Evolutionary conservation across 345 rosid genomes (phyloP).

Genomic region (Brassica rapa): DNA sequence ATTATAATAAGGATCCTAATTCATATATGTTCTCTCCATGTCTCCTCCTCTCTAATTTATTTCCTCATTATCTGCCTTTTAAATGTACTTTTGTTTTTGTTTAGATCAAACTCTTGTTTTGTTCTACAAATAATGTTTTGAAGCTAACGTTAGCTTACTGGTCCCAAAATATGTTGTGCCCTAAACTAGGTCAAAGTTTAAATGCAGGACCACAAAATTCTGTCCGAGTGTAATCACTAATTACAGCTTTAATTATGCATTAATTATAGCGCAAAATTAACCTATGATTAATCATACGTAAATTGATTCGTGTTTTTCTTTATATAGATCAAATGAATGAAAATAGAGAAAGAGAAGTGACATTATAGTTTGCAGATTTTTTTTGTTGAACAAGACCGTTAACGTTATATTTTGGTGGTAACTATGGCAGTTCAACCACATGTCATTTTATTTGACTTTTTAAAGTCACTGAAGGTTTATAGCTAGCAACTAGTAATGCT

Average conservation of each 20-base stretch:
- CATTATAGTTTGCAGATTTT: neutral
- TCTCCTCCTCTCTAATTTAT: constrained; percentile 13
- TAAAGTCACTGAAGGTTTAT: neutral
- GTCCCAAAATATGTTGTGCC: constrained; percentile 38
- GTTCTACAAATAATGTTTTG: constrained; percentile 12
- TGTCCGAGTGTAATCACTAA: constrained; percentile 25
- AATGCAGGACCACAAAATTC: constrained; percentile 39
- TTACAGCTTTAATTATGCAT: constrained; percentile 37
- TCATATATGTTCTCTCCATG: constrained; percentile 29
- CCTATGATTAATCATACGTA: constrained; percentile 24
- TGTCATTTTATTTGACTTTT: neutral
- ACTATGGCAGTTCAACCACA: neutral
- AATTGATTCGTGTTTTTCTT: constrained; percentile 4
- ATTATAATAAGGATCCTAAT: constrained; percentile 36
- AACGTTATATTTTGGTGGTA: neutral
- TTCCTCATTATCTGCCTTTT: constrained; percentile 17
- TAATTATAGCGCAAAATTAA: constrained; percentile 14
- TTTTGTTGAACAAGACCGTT: neutral
- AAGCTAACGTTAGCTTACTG: constrained; percentile 28
- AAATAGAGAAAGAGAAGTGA: neutral
- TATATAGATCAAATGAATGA: neutral
- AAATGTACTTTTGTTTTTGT: neutral
- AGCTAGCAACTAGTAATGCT: neutral
- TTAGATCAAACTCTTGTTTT: constrained; percentile 34
- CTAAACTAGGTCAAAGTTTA: constrained; percentile 26